phyloP scores from a whole-genome alignment of 768 basidiomycete genomes.

The Leccinum obscurum region DNA sequence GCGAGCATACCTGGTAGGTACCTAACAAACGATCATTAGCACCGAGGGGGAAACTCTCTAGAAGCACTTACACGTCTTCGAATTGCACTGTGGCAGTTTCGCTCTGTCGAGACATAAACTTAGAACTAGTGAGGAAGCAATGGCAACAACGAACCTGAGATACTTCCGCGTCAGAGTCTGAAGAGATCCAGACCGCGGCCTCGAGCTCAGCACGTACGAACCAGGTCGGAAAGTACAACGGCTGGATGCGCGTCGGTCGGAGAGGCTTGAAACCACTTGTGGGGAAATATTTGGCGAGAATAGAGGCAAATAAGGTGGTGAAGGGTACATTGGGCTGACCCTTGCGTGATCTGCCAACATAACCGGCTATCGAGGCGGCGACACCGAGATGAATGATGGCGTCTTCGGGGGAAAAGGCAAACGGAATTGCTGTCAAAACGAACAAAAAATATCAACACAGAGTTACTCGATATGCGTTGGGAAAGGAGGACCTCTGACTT shows the following conservation, averaged over 20 bases:
- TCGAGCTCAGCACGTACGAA: conserved; percentile 55
- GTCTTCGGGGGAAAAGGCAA: conserved; percentile 45
- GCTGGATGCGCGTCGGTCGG: conserved; percentile 46
- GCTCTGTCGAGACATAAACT: conserved; percentile 26
- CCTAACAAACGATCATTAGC: conserved; percentile 23
- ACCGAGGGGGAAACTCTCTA: not conserved
- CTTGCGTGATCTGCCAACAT: conserved; percentile 18
- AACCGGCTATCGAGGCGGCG: conserved; percentile 33
- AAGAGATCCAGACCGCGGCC: conserved; percentile 32
- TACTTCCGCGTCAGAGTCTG: conserved; percentile 23
- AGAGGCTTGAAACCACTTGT: conserved; percentile 39
- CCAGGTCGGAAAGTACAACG: conserved; percentile 67
- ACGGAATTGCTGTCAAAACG: conserved; percentile 47
- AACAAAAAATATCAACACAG: conserved; percentile 9
- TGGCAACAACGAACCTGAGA: conserved; percentile 24
- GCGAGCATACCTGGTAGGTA: conserved; percentile 30
- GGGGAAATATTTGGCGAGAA: conserved; percentile 40
- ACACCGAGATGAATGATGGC: conserved; percentile 43
- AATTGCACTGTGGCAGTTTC: conserved; percentile 36
- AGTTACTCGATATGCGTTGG: not conserved
- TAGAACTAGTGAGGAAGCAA: conserved; percentile 3
- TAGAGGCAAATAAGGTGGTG: conserved; percentile 28
- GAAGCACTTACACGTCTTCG: conserved; percentile 47
- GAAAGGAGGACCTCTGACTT: conserved; percentile 40
- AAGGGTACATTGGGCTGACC: conserved; percentile 19